Evolutionary conservation across 2,329 filamentous ascomycete genomes (phyloP).

Genomic region (Cladophialophora exuberans): DNA sequence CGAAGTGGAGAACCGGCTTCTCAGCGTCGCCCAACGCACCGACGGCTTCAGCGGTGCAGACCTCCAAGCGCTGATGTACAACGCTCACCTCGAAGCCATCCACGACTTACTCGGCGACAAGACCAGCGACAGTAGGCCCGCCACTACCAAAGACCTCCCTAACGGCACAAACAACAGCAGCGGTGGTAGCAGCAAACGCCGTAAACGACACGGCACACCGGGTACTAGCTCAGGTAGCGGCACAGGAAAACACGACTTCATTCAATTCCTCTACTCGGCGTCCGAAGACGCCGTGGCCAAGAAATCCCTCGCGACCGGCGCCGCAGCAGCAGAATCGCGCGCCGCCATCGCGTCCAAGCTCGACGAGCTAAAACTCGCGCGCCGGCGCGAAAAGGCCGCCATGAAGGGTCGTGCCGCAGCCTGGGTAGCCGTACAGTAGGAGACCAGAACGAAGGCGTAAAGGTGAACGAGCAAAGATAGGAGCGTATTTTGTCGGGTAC

Average conservation of each 20-base stretch:
- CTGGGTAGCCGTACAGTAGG: background rate
- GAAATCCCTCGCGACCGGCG: conserved; percentile 48
- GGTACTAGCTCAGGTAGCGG: no score
- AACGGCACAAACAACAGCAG: conserved; percentile 18
- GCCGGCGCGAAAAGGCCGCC: conserved; percentile 41
- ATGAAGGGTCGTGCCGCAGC: conserved; percentile 10
- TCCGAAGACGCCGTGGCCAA: conserved; percentile 55
- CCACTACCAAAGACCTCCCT: conserved; percentile 23
- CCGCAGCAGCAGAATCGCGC: conserved; percentile 70
- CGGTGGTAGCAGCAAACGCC: conserved; percentile 37
- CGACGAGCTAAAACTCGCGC: conserved; percentile 72
- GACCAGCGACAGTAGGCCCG: conserved; percentile 35
- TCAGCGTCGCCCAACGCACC: conserved; percentile 76
- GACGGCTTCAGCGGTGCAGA: conserved; percentile 94
- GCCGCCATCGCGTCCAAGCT: conserved; percentile 81
- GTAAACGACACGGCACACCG: conserved; percentile 36
- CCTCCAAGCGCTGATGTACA: conserved; percentile 91
- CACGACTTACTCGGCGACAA: conserved; percentile 79
- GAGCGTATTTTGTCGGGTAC: no score
- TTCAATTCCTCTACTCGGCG: conserved; percentile 80
- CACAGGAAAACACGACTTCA: conserved; percentile 65
- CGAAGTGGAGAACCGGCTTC: conserved; percentile 65
- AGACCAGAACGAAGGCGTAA: conserved; percentile 20
- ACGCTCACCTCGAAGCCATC: conserved; percentile 94
- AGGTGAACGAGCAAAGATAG: conserved; percentile 23